Evolutionary conservation across 495 filamentous ascomycete genomes (phyloP), one percentile per base, ranked within the genome.

Genomic region (Talaromyces liani): DNA sequence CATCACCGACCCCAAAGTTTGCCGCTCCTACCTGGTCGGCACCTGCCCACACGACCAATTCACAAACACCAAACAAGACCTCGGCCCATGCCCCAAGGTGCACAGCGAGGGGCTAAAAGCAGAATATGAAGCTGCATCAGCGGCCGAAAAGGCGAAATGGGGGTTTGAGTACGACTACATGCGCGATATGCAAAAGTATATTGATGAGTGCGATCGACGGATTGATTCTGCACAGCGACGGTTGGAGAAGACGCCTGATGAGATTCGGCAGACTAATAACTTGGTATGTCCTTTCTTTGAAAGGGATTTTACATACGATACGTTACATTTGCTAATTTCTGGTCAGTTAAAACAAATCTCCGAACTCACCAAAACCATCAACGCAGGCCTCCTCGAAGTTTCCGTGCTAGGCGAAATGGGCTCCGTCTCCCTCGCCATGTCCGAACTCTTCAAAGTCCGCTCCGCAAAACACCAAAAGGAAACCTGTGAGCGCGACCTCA

Each of bases 1-100:
- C 54, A 88, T 98, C 66, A 94, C 90, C 55, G 95, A 99, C 76
- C 81, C 89, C 36, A 97, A 96, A 78, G 90, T 96, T 66, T 99
- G 94, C 80, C 91, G 92, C 60, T 96, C 92, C 63, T 97, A 92
- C 77, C 84, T 99, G 59, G 91, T 85, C 65, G 94, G 94, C 67
- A 96, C 90, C 47, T 99, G 94, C 73, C 94, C 94, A 5, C 93
- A 97, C 80, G 94, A 99, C 78, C 92, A 98, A 71, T 99, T 99
- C 85, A 98, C 93, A 65, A 99, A 99, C 79, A 99, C 94, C 47
- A 98, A 97, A 77, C 91, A 97, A 84, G 94, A 99, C 73, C 84
- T 97, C 33, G 94, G 94, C 20, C 87, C 86, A 0, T 99, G 94
- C 69, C 86, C 91, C 36, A 94, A 94, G 75, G 85, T 93, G 49